Conservation (phyloP, 495 filamentous ascomycete species). For the Amphirosellinia nigrospora region DNA sequence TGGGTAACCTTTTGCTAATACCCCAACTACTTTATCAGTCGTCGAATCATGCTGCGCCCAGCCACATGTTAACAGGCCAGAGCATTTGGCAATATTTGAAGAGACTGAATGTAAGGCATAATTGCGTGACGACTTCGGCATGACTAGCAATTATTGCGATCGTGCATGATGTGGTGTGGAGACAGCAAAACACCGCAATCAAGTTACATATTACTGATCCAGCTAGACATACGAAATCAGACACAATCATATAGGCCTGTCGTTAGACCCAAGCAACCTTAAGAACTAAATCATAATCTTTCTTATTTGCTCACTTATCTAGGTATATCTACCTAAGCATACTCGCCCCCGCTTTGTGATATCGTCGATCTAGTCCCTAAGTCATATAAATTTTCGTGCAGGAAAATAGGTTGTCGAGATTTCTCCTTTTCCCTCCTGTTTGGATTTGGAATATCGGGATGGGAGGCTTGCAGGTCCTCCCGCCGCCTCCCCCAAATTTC, state of each 20-base stretch:
- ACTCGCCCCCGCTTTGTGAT: neutral
- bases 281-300: neutral
- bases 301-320: neutral
- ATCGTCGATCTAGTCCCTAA: neutral
- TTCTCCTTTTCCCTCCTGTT: neutral
- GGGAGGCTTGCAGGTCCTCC: conserved; percentile 14
- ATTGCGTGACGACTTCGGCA: too few relatives aligned
- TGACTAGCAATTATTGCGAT: neutral
- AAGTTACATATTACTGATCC: neutral
- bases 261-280: neutral
- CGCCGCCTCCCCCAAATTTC: conserved; percentile 52
- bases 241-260: neutral
- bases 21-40: neutral
- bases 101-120: neutral
- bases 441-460: neutral
- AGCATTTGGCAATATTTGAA: too few relatives aligned
- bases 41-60: neutral
- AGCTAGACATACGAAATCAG: neutral
- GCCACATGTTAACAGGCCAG: neutral
- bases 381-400: neutral
- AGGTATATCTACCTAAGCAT: neutral
- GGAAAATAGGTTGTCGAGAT: neutral
- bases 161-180: conserved; percentile 9
- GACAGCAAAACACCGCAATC: neutral
- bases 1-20: neutral